Evolutionary conservation across 768 basidiomycete genomes (phyloP), one percentile per base, ranked within the genome.

Genomic region (Sporobolomyces roseus): DNA sequence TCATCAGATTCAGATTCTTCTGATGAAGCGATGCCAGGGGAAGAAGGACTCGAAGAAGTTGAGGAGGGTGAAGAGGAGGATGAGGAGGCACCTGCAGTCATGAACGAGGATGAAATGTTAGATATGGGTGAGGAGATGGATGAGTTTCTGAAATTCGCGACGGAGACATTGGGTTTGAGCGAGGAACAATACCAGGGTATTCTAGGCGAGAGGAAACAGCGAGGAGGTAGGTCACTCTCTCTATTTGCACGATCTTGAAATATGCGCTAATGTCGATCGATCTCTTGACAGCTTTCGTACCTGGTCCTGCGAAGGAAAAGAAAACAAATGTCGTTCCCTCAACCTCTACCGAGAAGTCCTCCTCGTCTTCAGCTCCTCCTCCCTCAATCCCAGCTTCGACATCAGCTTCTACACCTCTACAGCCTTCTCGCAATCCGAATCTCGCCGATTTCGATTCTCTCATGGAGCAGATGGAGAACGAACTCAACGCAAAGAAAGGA

Each of bases 101-200:
- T 90, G 2, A 90, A 70, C 13, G 70, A 65, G 41, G 78, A 78
- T 27, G 80, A 91, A 6, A 92, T 93, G 74, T 83, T 93, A 38
- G 88, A 96, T 73, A 94, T 98, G 91, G 85, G 82, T 1, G 88
- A 90, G 74, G 96, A 99, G 79, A 85, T 91, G 79, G 91, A 89
- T 74, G 94, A 96, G 73, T 99, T 99, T 73, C 80, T 99, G 35
- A 89, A 91, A 79, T 99, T 99, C 78, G 89, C 96, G 17, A 85
- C 91, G 52, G 90, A 97, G 74, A 85, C 89, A 5, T 80, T 99
- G 41, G 96, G 96, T 1, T 88, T 99, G 69, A 84, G 83, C 50
- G 88, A 93, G 71, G 86, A n/a, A n/a, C n/a, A n/a, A n/a, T 98
- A 93, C 91, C 79, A 83, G 21, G 84, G 86, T n/a, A 98, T 99